Base-by-base conservation (phyloP, 2,329 filamentous ascomycete species). In the Ophiocordyceps robertsii region DNA sequence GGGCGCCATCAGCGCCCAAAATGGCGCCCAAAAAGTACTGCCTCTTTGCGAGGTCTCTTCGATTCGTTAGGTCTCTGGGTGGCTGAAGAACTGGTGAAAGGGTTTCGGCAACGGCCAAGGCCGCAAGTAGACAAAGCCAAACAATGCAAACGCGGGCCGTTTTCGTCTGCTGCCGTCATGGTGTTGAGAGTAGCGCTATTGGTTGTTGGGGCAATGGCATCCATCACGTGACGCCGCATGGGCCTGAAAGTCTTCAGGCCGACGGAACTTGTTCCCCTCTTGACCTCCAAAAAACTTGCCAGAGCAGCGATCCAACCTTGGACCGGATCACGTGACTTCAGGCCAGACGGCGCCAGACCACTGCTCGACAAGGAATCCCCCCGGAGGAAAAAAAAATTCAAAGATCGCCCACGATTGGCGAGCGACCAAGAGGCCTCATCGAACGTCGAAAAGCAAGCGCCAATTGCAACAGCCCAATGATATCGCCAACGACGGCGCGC, bases 271-370 rank as follows among this genome's bases (percentile, higher is more conserved):
- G 31, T 47, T 40, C 47, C 41, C 38, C 33, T 47, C 38, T 47
- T 42, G 39, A 47, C 40, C 47, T 42, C 39, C 30, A 45, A 42
- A 43, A 39, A 32, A 38, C 29, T 19, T 33, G 19, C 33, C 31
- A 32, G 17, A 46, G 43, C 49, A 53, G 49, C 45, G n/a, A n/a
- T 41, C 47, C 38, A 46, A 47, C n/a, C 41, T 44, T 27, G 45
- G 39, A 37, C 14, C 24, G 12, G 21, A 45, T 60, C 58, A 61
- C 58, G 58, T 61, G 58, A 61, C 39, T 50, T 50, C 38, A 43
- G 38, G 42, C 40, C 54, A 54, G 51, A 47, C 50, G 50, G 14
- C n/a, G n/a, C n/a, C n/a, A n/a, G n/a, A n/a, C n/a, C n/a, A n/a
- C n/a, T n/a, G 33, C 19, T 32, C 32, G 21, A 32, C 38, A 21